Conservation (phyloP, 2,329 filamentous ascomycete species). For the Fusarium brevicatenulatum region DNA sequence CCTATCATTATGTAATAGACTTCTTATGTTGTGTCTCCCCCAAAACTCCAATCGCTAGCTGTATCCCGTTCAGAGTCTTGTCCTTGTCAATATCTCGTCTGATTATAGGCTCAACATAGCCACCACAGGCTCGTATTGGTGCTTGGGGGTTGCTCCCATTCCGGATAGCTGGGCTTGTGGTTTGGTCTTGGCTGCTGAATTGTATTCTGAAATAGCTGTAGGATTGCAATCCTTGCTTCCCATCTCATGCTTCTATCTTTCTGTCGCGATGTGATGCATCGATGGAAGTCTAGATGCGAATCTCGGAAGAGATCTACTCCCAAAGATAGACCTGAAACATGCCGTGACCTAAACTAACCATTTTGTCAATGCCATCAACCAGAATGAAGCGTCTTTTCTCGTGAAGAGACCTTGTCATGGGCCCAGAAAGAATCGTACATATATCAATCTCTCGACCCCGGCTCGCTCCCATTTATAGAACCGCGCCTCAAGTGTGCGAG, state of each 20-base stretch:
- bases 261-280: background rate
- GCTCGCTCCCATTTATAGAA: constrained; percentile 40
- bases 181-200: constrained; percentile 1
- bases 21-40: background rate
- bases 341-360: background rate
- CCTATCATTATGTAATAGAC: background rate
- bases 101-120: constrained; percentile 34
- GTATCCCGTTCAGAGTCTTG: constrained; percentile 2
- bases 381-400: constrained; percentile 10
- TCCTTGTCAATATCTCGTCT: constrained; percentile 16
- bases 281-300: background rate
- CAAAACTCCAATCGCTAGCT: background rate
- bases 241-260: constrained; percentile 19
- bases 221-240: constrained; percentile 24
- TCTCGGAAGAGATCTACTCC: background rate
- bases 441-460: constrained; percentile 5
- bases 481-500: constrained; percentile 15
- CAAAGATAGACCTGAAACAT: constrained; percentile 2
- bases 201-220: constrained; percentile 8
- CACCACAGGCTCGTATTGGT: constrained; percentile 39
- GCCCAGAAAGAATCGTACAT: background rate
- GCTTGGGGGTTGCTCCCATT: constrained; percentile 13
- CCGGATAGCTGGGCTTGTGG: background rate
- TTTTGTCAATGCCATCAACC: background rate
- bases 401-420: background rate